phyloP scores from a whole-genome alignment of 2,329 filamentous ascomycete species.

The Gnomoniopsis sp. region DNA sequence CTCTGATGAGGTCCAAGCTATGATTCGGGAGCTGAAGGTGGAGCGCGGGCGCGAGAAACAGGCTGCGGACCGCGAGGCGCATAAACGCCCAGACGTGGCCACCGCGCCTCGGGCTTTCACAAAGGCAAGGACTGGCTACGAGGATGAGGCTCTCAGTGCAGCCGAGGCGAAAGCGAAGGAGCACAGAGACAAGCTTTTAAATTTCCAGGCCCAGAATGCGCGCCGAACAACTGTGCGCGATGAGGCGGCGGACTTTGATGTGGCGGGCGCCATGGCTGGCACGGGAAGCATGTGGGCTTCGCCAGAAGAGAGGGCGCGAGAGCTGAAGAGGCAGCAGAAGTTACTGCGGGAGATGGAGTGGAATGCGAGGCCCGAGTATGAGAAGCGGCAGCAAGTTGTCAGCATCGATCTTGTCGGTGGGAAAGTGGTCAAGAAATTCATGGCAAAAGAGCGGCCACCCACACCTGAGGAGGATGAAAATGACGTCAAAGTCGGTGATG shows the following conservation, averaged over 20 bases:
- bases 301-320: slow-evolving; percentile 75
- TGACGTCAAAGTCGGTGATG: slow-evolving; percentile 30
- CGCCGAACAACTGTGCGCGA: slow-evolving; percentile 80
- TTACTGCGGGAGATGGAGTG: slow-evolving; percentile 82
- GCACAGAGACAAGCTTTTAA: slow-evolving; percentile 76
- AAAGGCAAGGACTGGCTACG: slow-evolving; percentile 37
- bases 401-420: slow-evolving; percentile 79
- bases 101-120: slow-evolving; percentile 59
- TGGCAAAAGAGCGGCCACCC: slow-evolving; percentile 55
- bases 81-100: slow-evolving; percentile 64
- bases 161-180: slow-evolving; percentile 68
- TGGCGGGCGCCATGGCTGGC: slow-evolving; percentile 41
- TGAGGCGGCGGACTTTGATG: slow-evolving; percentile 68
- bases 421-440: slow-evolving; percentile 72
- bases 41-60: slow-evolving; percentile 86
- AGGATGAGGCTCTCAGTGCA: slow-evolving; percentile 41
- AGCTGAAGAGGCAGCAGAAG: slow-evolving; percentile 83
- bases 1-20: slow-evolving; percentile 71
- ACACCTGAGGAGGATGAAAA: slow-evolving; percentile 43
- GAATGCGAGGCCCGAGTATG: slow-evolving; percentile 80
- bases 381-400: slow-evolving; percentile 80
- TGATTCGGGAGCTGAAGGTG: slow-evolving; percentile 78
- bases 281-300: slow-evolving; percentile 73
- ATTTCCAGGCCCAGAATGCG: slow-evolving; percentile 83
- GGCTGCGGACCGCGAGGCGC: slow-evolving; percentile 70